phyloP scores from a whole-genome alignment of 2,329 filamentous ascomycete species.

The Fonsecaea pedrosoi region DNA sequence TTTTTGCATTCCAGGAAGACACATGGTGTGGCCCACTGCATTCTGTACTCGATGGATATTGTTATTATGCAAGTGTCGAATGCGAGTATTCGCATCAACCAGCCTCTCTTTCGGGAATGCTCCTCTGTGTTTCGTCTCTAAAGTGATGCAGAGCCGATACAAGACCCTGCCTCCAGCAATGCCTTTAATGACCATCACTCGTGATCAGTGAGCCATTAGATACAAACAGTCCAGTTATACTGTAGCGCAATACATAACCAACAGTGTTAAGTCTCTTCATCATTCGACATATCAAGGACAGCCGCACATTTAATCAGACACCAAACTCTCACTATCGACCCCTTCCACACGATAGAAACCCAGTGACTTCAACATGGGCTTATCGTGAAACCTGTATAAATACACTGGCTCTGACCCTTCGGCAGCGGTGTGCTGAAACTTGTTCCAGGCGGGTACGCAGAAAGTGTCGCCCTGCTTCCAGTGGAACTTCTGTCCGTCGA shows the following conservation, averaged over 20 bases:
- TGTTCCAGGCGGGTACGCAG: slow-evolving; percentile 61
- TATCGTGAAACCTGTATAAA: slow-evolving; percentile 59
- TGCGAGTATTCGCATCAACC: not conserved
- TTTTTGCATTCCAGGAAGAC: slow-evolving; percentile 17
- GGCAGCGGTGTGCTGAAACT: slow-evolving; percentile 56
- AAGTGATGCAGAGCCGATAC: not conserved
- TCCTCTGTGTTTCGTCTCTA: not conserved
- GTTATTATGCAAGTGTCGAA: not conserved
- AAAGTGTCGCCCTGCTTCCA: slow-evolving; percentile 59
- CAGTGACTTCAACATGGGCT: slow-evolving; percentile 60
- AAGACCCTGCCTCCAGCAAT: not conserved
- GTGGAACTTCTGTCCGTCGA: slow-evolving; percentile 47
- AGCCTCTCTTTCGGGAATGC: not conserved
- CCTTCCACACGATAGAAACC: slow-evolving; percentile 58
- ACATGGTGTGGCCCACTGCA: not conserved
- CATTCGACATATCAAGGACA: not conserved
- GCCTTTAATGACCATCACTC: not conserved
- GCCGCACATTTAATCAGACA: slow-evolving; percentile 40
- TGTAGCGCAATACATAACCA: not conserved
- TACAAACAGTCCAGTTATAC: not conserved
- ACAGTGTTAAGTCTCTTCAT: not conserved
- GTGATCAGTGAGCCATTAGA: not conserved
- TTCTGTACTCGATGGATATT: slow-evolving; percentile 1
- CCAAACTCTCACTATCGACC: slow-evolving; percentile 51
- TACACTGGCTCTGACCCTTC: slow-evolving; percentile 49